Conservation (phyloP, 2,329 filamentous ascomycete species). For the Scedosporium aurantiacum region DNA sequence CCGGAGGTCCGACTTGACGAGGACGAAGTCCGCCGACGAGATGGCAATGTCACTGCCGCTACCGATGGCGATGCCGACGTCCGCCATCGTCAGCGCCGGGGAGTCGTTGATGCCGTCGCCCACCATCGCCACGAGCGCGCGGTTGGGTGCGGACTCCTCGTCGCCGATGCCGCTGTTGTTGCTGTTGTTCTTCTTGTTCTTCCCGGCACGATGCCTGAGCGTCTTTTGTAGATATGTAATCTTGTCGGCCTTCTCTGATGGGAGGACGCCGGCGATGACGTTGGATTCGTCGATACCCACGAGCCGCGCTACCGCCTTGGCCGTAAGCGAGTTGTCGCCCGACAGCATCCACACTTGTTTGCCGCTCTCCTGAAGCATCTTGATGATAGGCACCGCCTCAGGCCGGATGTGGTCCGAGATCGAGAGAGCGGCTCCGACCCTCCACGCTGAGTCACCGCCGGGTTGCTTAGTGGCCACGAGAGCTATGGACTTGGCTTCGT, state of each 20-base stretch:
- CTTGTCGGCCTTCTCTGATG: slow-evolving; percentile 68
- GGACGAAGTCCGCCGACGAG: slow-evolving; percentile 69
- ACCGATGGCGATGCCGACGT: slow-evolving; percentile 76
- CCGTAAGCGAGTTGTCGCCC: slow-evolving; percentile 81
- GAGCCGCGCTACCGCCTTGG: slow-evolving; percentile 62
- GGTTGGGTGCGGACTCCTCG: slow-evolving; percentile 15
- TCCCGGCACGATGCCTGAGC: slow-evolving; percentile 22
- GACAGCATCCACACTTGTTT: slow-evolving; percentile 86
- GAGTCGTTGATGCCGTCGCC: slow-evolving; percentile 87
- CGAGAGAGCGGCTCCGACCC: slow-evolving; percentile 56
- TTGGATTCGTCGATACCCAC: slow-evolving; percentile 64
- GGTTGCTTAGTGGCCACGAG: slow-evolving; percentile 37
- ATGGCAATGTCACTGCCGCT: slow-evolving; percentile 78
- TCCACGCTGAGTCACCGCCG: slow-evolving; percentile 23
- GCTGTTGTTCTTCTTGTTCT: slow-evolving; percentile 4
- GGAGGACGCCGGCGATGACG: slow-evolving; percentile 79
- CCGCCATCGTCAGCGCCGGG: slow-evolving; percentile 67
- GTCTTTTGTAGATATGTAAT: slow-evolving; percentile 52
- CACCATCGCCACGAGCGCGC: slow-evolving; percentile 64
- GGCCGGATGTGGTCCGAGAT: slow-evolving; percentile 72
- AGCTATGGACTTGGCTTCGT: slow-evolving; percentile 52
- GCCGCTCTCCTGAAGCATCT: slow-evolving; percentile 50
- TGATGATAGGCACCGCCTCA: slow-evolving; percentile 56
- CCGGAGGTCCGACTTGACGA: slow-evolving; percentile 60
- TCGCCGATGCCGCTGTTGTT: slow-evolving; percentile 7